Base-by-base conservation (phyloP, 345 rosid genomes). In the Bruguiera parviflora region DNA sequence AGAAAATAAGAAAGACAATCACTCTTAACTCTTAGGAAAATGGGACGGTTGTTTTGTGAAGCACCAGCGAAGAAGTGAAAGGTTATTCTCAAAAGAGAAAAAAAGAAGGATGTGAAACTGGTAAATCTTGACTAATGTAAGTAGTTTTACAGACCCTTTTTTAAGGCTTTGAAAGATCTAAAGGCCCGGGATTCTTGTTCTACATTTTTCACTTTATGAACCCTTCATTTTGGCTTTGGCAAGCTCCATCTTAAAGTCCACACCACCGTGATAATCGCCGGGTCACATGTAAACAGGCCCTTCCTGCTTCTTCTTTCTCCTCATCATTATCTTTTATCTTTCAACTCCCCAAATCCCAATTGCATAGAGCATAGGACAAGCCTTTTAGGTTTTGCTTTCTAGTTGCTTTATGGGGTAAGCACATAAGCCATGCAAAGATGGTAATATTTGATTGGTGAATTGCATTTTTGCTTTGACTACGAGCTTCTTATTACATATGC, bases 231-330 rank as follows among this genome's bases (percentile, higher is more conserved):
- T 67, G 16, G 27, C 49, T 19, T 43, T 43, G 49, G 49, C 49
- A 43, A 43, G 53, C 11, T 19, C 62, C 28, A 51, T 53, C 59
- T 77, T 60, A 74, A 80, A 80, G 79, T 79, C 84, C 63, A 77
- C 67, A 65, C 66, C 71, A 70, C 79, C 90, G 90, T 85, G 84
- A 85, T 85, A 74, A 71, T 76, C 88, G 89, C 83, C 84, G 78
- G 74, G 75, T 82, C 83, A 82, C 87, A 72, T 63, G 87, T 78
- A 79, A 52, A 86, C 70, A 85, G 73, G 83, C 72, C 80, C 79
- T 64, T 32, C 25, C 53, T 19, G n/a, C 46, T 6, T 13, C 46
- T 16, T 65, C 60, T 47, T 59, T 27, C 35, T 20, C n/a, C 60
- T 21, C 39, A 5, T 22, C 13, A 39, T 68, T 33, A 1, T n/a